Evolutionary conservation across 2,329 filamentous ascomycete species (phyloP).

Genomic region (Lasiodiplodia sp.): DNA sequence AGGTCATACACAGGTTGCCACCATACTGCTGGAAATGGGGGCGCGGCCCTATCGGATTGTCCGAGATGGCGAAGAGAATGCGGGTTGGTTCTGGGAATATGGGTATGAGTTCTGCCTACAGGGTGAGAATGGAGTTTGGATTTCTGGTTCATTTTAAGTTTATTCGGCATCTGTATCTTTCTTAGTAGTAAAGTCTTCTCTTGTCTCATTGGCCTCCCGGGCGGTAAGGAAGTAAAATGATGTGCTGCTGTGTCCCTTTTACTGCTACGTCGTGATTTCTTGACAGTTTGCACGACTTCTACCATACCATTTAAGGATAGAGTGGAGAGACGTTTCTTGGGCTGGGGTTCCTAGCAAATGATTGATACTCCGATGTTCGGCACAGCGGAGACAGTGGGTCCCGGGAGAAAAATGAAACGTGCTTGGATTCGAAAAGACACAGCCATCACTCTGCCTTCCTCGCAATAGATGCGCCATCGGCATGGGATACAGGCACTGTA

Average conservation of each 20-base stretch:
- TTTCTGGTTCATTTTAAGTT: too few relatives aligned
- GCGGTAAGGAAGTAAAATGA: too few relatives aligned
- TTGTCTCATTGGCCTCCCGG: too few relatives aligned
- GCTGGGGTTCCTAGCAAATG: neutral
- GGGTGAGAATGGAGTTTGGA: neutral
- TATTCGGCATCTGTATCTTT: too few relatives aligned
- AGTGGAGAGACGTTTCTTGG: too few relatives aligned
- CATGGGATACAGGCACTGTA: neutral
- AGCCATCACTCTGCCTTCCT: neutral
- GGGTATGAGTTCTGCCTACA: neutral
- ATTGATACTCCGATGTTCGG: neutral
- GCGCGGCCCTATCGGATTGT: neutral
- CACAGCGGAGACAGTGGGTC: neutral
- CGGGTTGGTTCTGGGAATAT: conserved; percentile 5
- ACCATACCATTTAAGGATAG: too few relatives aligned
- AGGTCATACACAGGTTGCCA: neutral
- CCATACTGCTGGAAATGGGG: neutral
- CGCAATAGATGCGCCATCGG: neutral
- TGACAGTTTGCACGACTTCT: too few relatives aligned
- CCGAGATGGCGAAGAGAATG: neutral
- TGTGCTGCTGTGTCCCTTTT: too few relatives aligned
- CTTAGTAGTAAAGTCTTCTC: too few relatives aligned
- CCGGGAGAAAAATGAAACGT: neutral
- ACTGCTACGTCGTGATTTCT: too few relatives aligned
- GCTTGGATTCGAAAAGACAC: neutral